A percentile compares a stretch with the other conserved stretches of the same genome.
Evolutionary conservation across 164 flowering plant genomes (phyloP).

Genomic region (Protea cynaroides): DNA sequence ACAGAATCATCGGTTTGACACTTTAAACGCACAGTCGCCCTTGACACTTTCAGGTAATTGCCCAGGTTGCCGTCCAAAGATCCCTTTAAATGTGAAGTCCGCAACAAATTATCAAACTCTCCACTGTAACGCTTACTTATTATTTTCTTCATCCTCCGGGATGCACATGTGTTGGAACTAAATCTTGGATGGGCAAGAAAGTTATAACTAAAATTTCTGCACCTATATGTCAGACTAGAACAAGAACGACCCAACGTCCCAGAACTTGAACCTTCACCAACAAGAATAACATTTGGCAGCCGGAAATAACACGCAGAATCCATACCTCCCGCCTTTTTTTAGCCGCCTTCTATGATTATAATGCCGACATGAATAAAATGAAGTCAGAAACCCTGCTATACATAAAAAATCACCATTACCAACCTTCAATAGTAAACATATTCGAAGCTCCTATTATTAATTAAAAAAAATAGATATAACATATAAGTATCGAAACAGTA

Average conservation of each 20-base stretch:
- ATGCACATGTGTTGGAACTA: conserved; percentile 7
- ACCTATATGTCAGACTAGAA: conserved; percentile 15
- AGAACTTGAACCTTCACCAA: conserved; percentile 25
- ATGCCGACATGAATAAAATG: neutral
- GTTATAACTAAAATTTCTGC: conserved; percentile 16
- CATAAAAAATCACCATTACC: neutral
- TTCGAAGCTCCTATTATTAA: no score
- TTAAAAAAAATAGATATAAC: no score
- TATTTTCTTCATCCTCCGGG: conserved; percentile 20
- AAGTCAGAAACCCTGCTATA: neutral
- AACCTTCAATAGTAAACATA: neutral
- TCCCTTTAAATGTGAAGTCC: conserved; percentile 4
- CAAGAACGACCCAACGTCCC: conserved; percentile 15
- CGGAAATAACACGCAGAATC: conserved; percentile 42
- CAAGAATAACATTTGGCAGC: conserved; percentile 31
- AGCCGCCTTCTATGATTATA: neutral
- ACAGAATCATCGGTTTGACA: conserved; percentile 70
- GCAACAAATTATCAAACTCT: conserved; percentile 13
- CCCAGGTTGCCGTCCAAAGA: conserved; percentile 10
- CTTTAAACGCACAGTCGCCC: neutral
- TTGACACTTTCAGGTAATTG: no score
- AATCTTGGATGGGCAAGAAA: conserved; percentile 16
- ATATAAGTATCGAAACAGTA: no score
- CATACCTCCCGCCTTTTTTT: conserved; percentile 30
- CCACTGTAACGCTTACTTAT: conserved; percentile 9